A percentile compares a stretch with the other conserved stretches of the same genome.
These are phyloP conservation scores for Vigna angularis DNA, from an alignment of 306 rosid species.

Conservation along the genomic window DNA sequence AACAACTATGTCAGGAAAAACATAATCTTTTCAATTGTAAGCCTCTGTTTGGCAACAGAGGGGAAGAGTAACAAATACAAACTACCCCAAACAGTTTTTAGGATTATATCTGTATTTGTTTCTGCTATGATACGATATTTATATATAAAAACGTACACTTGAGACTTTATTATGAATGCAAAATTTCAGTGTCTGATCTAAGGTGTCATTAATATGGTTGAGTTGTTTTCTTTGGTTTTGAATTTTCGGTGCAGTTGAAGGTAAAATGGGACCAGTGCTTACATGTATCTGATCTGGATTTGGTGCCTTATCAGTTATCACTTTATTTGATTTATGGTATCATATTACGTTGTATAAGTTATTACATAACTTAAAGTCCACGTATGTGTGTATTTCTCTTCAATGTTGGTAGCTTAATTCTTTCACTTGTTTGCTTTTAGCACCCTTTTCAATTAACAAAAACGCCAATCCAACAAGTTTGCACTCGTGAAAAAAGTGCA, in stretches of 20 bases:
- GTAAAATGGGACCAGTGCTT: neutral
- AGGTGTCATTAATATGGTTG: neutral
- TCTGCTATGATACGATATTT: neutral
- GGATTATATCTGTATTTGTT: neutral
- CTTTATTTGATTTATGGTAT: constrained; percentile 8
- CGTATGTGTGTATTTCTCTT: constrained; percentile 8
- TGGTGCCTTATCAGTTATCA: constrained; percentile 15
- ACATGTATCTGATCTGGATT: constrained; percentile 36
- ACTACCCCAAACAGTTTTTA: neutral
- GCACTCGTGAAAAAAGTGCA: constrained; percentile 13
- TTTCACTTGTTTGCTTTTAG: constrained; percentile 5
- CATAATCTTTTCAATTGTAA: neutral
- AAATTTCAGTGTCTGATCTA: neutral
- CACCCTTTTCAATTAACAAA: neutral
- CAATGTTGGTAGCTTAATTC: neutral
- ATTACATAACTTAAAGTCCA: neutral
- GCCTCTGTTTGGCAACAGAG: neutral
- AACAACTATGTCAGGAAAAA: neutral
- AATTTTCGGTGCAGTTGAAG: neutral
- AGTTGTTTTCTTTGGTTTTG: constrained; percentile 18
- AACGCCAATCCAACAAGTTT: neutral
- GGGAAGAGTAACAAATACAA: neutral
- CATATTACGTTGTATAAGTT: neutral
- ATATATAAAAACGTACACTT: neutral
- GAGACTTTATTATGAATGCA: neutral